phyloP scores from a whole-genome alignment of 139 green algal genomes.

The Chlorella ohadii region DNA sequence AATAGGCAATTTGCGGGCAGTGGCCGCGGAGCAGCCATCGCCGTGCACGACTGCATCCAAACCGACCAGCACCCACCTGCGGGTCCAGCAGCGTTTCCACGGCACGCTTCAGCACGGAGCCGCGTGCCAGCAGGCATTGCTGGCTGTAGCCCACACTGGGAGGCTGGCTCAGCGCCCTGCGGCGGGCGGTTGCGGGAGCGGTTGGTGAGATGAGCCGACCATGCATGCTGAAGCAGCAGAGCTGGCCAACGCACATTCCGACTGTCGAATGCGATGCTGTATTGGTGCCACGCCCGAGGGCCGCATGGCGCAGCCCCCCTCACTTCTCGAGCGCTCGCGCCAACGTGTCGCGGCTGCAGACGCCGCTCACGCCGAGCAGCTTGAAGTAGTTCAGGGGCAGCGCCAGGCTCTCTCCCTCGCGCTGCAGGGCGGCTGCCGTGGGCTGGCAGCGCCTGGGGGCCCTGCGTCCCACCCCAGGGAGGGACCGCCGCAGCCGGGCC shows the following conservation, averaged over 20 bases:
- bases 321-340: conserved; percentile 27
- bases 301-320: neutral
- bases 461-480: too few relatives aligned
- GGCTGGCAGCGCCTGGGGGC: too few relatives aligned
- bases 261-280: too few relatives aligned
- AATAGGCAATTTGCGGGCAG: too few relatives aligned
- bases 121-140: conserved; percentile 32
- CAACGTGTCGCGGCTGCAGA: conserved; percentile 15
- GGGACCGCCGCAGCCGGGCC: too few relatives aligned
- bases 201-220: too few relatives aligned
- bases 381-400: conserved; percentile 46
- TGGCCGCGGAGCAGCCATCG: too few relatives aligned
- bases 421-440: neutral
- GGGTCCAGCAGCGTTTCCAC: conserved; percentile 37
- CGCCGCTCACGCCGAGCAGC: conserved; percentile 33
- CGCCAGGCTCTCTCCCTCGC: neutral
- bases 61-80: neutral
- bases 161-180: conserved; percentile 25
- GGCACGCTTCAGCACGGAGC: conserved; percentile 33
- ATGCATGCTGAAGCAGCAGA: too few relatives aligned
- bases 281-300: too few relatives aligned
- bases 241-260: too few relatives aligned
- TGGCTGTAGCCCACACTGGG: conserved; percentile 38
- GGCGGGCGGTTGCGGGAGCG: too few relatives aligned
- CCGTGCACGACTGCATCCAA: too few relatives aligned